Conservation (phyloP, 2,329 filamentous ascomycete species). For the Xylariaceae sp. region DNA sequence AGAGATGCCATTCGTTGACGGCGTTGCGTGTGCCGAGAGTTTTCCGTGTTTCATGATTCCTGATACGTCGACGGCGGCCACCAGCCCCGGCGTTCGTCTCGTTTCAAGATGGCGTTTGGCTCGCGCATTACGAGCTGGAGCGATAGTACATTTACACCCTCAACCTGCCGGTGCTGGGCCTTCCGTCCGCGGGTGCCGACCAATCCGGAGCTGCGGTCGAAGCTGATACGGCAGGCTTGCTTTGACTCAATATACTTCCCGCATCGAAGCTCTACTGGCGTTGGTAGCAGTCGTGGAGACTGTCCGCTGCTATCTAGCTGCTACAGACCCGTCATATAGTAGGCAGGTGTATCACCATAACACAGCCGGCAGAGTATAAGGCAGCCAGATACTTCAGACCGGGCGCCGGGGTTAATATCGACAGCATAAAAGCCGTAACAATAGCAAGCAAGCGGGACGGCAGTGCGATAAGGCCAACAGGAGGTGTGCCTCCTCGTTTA, state of each 20-base stretch:
- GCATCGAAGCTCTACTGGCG: no score
- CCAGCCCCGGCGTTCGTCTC: not conserved
- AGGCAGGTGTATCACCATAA: no score
- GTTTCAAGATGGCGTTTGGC: not conserved
- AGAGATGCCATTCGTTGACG: constrained; percentile 1
- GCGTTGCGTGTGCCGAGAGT: not conserved
- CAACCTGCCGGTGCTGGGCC: not conserved
- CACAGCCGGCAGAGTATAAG: not conserved
- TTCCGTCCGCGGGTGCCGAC: not conserved
- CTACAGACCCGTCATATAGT: no score
- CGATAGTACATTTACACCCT: not conserved
- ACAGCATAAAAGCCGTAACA: not conserved
- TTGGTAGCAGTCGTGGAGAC: no score
- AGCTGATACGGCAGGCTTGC: not conserved
- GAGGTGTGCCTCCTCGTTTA: not conserved
- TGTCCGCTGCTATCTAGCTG: no score
- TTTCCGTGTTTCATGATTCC: constrained; percentile 3
- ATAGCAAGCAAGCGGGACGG: not conserved
- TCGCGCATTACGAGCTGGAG: not conserved
- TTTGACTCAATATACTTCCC: no score
- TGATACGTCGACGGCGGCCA: not conserved
- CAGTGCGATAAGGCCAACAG: not conserved
- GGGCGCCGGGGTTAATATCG: not conserved
- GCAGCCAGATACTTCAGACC: not conserved
- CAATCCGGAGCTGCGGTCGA: not conserved